Evolutionary conservation across 2,329 filamentous ascomycete species (phyloP), one percentile per base, ranked within the genome.

Genomic region (Leptographium lundbergii): DNA sequence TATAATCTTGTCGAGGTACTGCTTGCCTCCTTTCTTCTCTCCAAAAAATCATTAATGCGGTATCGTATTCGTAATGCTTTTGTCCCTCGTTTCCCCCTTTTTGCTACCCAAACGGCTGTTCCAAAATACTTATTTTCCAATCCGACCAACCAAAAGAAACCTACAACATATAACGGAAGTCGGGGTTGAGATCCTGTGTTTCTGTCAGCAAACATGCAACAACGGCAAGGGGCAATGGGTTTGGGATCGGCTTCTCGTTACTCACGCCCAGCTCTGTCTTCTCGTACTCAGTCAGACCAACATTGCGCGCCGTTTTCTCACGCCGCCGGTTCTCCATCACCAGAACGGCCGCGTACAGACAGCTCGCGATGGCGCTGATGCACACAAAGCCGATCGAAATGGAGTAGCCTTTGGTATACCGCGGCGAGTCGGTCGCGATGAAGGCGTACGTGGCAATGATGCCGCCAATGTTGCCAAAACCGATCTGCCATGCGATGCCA

Each of bases 381-480:
- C 81, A 79, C 10, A 86, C 80, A 66, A 95, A 95, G 0, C 78
- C 82, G 6, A 95, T 77, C 67, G 84, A 87, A 63, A 96, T 90
- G 58, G 79, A 80, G 71, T 94, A 95, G 0, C 91, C 91, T 0
- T 79, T 83, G 7, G 75, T 80, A 70, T 86, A 95, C 53, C 72
- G 69, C 0, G 88, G 89, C 2, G 81, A 80, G 68, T 96, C 89
- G 57, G 75, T 79, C 27, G 73, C 68, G 22, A 88, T 67, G 69
- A 89, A 90, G 1, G 81, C 75, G 71, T 84, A 91, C 0, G 87
- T 89, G 14, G 88, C 80, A 61, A 91, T 85, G 66, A 91, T 90
- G 29, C 88, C 88, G 50, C 88, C 88, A 45, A 90, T 82, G 66
- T 91, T 91, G 13, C 88, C 88, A 64, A 91, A 89, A 0, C 85